Conservation (phyloP, 2,329 filamentous ascomycete species). For the Neopestalotiopsis sp. region DNA sequence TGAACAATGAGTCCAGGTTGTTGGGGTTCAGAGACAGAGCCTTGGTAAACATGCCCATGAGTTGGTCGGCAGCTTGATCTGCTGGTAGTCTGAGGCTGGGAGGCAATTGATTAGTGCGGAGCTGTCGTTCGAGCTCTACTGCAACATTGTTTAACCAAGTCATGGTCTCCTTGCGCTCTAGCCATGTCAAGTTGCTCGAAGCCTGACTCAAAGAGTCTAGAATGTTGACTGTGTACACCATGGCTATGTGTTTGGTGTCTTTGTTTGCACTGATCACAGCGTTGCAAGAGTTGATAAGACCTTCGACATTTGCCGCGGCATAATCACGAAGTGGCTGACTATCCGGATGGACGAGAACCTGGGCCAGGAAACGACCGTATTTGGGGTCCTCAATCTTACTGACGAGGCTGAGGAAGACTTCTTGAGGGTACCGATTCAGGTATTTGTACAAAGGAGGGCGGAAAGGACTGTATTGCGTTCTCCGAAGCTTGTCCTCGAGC, state of each 20-base stretch:
- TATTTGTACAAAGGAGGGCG: slow-evolving; percentile 89
- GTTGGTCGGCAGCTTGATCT: slow-evolving; percentile 86
- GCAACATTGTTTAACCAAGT: slow-evolving; percentile 70
- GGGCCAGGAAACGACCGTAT: slow-evolving; percentile 89
- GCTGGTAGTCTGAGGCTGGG: slow-evolving; percentile 79
- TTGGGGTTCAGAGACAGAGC: slow-evolving; percentile 77
- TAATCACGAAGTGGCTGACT: slow-evolving; percentile 78
- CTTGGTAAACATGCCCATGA: slow-evolving; percentile 84
- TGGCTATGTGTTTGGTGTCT: slow-evolving; percentile 71
- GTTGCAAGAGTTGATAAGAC: slow-evolving; percentile 71
- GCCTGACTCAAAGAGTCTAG: slow-evolving; percentile 79
- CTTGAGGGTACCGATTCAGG: slow-evolving; percentile 88
- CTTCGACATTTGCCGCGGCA: slow-evolving; percentile 75
- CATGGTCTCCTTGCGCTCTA: slow-evolving; percentile 68
- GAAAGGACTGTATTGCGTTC: slow-evolving; percentile 92
- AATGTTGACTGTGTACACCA: slow-evolving; percentile 88
- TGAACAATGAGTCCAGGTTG: slow-evolving; percentile 84
- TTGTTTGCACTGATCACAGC: slow-evolving; percentile 69
- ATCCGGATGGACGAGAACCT: slow-evolving; percentile 78
- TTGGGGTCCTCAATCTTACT: slow-evolving; percentile 81
- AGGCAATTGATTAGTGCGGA: slow-evolving; percentile 73
- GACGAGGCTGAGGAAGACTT: slow-evolving; percentile 83
- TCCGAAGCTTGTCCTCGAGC: slow-evolving; percentile 81
- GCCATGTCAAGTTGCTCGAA: slow-evolving; percentile 70
- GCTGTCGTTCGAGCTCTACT: slow-evolving; percentile 77